Conservation (phyloP, 2,329 filamentous ascomycete genomes). For the Claviceps paspali region DNA sequence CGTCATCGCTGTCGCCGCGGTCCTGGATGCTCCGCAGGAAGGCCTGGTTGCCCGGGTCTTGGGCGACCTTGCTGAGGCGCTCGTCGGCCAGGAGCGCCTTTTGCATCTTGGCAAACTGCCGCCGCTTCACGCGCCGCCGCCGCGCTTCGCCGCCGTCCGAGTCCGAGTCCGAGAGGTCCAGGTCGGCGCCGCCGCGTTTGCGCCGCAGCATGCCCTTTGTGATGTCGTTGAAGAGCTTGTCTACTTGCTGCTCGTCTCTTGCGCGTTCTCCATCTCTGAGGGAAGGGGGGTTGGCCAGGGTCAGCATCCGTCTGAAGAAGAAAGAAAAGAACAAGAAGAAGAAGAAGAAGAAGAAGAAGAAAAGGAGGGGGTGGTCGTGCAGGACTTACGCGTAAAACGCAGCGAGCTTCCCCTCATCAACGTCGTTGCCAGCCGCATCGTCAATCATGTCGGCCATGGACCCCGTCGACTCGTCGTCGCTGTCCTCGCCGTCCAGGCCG, state of each 20-base stretch:
- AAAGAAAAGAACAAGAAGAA: neutral
- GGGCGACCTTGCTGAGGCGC: constrained; percentile 76
- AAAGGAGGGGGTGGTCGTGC: neutral
- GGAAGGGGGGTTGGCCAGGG: no score
- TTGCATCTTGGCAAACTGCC: constrained; percentile 82
- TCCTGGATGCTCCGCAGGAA: constrained; percentile 88
- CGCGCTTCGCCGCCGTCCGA: constrained; percentile 74
- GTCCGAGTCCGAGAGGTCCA: constrained; percentile 80
- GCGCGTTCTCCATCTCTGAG: constrained; percentile 60
- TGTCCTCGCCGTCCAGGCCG: constrained; percentile 76
- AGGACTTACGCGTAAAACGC: constrained; percentile 75
- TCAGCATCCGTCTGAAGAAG: no score
- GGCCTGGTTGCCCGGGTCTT: constrained; percentile 76
- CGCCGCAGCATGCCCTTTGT: constrained; percentile 76
- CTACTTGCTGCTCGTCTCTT: constrained; percentile 72
- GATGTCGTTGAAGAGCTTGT: constrained; percentile 85
- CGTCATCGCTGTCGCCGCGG: constrained; percentile 51
- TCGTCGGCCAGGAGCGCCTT: constrained; percentile 79
- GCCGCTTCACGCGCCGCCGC: constrained; percentile 63
- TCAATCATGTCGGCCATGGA: constrained; percentile 80
- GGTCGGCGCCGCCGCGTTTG: constrained; percentile 64
- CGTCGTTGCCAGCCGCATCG: constrained; percentile 61
- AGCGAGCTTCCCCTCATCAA: constrained; percentile 67
- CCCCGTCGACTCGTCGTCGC: constrained; percentile 54
- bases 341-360: neutral